A percentile compares a stretch with the other conserved stretches of the same genome.
Evolutionary conservation across 129 eudicot genomes (phyloP).

Genomic region (Tanacetum coccineum): DNA sequence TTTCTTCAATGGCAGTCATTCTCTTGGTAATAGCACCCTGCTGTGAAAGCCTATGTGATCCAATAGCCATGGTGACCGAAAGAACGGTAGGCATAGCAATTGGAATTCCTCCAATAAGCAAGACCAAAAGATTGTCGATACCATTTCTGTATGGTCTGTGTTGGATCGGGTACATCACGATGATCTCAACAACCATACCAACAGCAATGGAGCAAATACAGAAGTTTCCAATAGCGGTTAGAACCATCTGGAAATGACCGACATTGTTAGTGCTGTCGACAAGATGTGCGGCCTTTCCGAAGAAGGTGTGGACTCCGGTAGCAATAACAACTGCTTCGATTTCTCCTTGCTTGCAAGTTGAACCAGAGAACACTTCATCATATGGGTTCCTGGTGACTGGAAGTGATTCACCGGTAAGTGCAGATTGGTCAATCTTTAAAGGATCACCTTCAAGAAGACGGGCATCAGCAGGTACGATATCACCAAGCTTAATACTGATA

Average conservation of each 20-base stretch:
- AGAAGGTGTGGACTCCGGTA: constrained; percentile 79
- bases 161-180: constrained; percentile 77
- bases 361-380: constrained; percentile 75
- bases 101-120: constrained; percentile 77
- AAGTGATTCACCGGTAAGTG: constrained; percentile 73
- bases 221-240: constrained; percentile 76
- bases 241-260: constrained; percentile 76
- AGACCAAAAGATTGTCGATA: constrained; percentile 63
- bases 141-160: constrained; percentile 52
- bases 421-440: constrained; percentile 66
- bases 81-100: constrained; percentile 83
- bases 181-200: constrained; percentile 61
- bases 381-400: constrained; percentile 65
- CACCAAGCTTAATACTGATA: constrained; percentile 69
- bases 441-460: constrained; percentile 86
- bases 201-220: constrained; percentile 68
- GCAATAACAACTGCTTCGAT: constrained; percentile 78
- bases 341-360: constrained; percentile 83
- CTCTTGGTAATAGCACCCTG: constrained; percentile 82
- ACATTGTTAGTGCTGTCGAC: constrained; percentile 81
- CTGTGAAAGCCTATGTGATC: constrained; percentile 65
- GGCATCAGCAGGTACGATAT: constrained; percentile 74
- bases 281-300: constrained; percentile 81
- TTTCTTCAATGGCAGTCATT: constrained; percentile 80
- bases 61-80: constrained; percentile 81